phyloP scores from a whole-genome alignment of 192 early-diverging fungal genomes.

The Phlyctochytrium bullatum region DNA sequence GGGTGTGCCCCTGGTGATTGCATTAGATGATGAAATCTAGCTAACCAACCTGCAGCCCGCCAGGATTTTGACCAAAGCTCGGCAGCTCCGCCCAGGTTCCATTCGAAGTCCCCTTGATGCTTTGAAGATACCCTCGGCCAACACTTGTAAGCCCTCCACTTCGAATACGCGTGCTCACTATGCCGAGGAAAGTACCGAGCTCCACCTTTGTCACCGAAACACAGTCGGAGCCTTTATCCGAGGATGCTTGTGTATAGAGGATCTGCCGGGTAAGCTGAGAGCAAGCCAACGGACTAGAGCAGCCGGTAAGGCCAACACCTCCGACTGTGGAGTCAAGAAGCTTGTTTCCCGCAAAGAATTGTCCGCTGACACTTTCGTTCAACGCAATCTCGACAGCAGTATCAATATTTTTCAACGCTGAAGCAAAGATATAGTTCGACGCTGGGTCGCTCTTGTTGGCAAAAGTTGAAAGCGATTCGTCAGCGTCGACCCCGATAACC shows the following conservation, averaged over 20 bases:
- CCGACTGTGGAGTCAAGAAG: slow-evolving; percentile 10
- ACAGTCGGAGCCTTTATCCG: background rate
- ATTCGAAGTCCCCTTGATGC: background rate
- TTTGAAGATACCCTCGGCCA: background rate
- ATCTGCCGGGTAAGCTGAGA: too few species aligned
- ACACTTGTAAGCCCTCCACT: background rate
- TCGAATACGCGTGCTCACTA: background rate
- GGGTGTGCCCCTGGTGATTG: slow-evolving; percentile 5
- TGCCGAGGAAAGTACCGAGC: too few species aligned
- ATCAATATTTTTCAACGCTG: slow-evolving; percentile 7
- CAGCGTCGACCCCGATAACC: slow-evolving; percentile 35
- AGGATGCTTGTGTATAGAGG: slow-evolving; percentile 1
- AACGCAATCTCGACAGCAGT: background rate
- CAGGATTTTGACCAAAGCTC: background rate
- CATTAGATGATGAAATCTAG: background rate
- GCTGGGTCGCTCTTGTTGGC: slow-evolving; percentile 12
- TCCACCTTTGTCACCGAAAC: too few species aligned
- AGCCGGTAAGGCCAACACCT: slow-evolving; percentile 6
- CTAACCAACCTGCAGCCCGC: background rate
- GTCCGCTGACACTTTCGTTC: background rate
- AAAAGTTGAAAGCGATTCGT: slow-evolving; percentile 24
- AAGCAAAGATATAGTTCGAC: slow-evolving; percentile 21
- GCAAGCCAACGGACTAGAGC: slow-evolving; percentile 8
- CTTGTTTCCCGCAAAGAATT: slow-evolving; percentile 15
- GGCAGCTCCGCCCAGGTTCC: slow-evolving; percentile 1